These are phyloP conservation scores for Rhodotorula toruloides DNA, from an alignment of 768 basidiomycete genomes.

Conservation along the genomic window DNA sequence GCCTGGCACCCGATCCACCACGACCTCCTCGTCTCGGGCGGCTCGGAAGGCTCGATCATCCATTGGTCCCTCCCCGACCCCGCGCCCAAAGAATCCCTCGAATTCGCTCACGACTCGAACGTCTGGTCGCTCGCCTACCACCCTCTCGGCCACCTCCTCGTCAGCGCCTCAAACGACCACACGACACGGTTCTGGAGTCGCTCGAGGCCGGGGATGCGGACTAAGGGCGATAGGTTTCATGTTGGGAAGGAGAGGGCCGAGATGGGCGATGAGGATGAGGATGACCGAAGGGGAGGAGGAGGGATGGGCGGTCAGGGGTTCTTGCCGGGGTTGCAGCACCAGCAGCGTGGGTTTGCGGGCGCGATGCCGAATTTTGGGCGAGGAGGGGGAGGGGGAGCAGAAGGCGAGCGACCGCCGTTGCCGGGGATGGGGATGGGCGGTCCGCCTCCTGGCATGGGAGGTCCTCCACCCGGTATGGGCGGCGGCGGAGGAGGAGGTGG, in stretches of 20 bases:
- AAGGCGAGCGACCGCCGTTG: conserved; percentile 56
- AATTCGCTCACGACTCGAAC: conserved; percentile 89
- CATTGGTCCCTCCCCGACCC: conserved; percentile 74
- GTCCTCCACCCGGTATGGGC: background rate
- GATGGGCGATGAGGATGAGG: conserved; percentile 54
- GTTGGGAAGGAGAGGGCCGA: conserved; percentile 71
- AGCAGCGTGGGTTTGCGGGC: conserved; percentile 1
- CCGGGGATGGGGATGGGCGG: background rate
- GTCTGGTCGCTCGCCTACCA: conserved; percentile 95
- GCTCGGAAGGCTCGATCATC: conserved; percentile 85
- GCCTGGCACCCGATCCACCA: conserved; percentile 94
- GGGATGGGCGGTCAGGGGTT: background rate
- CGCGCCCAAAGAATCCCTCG: conserved; percentile 56
- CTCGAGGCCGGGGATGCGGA: conserved; percentile 33
- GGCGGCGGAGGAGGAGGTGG: no score
- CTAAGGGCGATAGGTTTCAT: conserved; percentile 40
- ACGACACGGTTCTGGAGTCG: conserved; percentile 98
- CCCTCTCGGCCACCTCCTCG: conserved; percentile 90
- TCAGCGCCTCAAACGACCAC: conserved; percentile 92
- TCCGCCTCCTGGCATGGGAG: background rate
- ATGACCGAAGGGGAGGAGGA: conserved; percentile 70
- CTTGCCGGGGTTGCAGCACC: conserved; percentile 38
- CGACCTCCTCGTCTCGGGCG: conserved; percentile 80
- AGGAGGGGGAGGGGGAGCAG: conserved; percentile 29
- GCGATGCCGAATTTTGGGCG: background rate